A percentile compares a stretch with the other conserved stretches of the same genome.
These are phyloP conservation scores for Andrographis paniculata DNA, from an alignment of 305 asterid species.

Conservation along the genomic window DNA sequence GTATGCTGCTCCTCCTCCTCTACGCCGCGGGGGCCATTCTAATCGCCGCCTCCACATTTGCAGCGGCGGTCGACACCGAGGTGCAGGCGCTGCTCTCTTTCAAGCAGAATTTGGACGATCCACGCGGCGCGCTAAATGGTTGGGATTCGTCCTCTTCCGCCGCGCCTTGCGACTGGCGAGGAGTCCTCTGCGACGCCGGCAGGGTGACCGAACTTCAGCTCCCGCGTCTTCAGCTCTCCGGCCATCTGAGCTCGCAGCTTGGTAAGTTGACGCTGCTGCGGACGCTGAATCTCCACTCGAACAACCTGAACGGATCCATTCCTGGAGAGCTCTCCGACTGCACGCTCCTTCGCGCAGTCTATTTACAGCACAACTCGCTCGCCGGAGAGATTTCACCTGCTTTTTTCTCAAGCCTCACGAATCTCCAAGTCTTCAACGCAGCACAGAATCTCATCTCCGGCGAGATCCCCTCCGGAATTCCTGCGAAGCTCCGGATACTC, in stretches of 20 bases:
- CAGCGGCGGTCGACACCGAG: too few species aligned
- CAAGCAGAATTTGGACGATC: slow-evolving; percentile 41
- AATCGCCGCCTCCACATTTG: too few species aligned
- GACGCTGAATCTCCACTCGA: slow-evolving; percentile 45
- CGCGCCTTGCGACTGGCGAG: slow-evolving; percentile 68
- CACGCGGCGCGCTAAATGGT: slow-evolving; percentile 34
- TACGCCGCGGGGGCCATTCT: too few species aligned
- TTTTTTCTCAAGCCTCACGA: slow-evolving; percentile 31
- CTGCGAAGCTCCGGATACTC: slow-evolving; percentile 24
- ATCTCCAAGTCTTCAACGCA: slow-evolving; percentile 37
- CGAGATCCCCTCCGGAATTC: slow-evolving; percentile 18
- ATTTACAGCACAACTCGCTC: slow-evolving; percentile 43
- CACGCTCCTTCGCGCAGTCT: slow-evolving; percentile 37
- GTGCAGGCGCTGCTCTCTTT: slow-evolving; percentile 31
- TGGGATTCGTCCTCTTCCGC: slow-evolving; percentile 39
- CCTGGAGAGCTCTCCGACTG: slow-evolving; percentile 36
- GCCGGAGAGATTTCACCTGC: slow-evolving; percentile 35
- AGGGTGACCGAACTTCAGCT: slow-evolving; percentile 46
- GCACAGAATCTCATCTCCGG: slow-evolving; percentile 44
- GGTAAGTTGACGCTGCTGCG: slow-evolving; percentile 35
- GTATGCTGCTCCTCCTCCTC: too few species aligned
- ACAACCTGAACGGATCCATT: slow-evolving; percentile 39
- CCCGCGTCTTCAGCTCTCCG: slow-evolving; percentile 41
- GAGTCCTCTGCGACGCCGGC: slow-evolving; percentile 33
- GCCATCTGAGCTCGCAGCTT: slow-evolving; percentile 25